phyloP scores from a whole-genome alignment of 108 stramenopile genomes.

The Fragilaria radians region DNA sequence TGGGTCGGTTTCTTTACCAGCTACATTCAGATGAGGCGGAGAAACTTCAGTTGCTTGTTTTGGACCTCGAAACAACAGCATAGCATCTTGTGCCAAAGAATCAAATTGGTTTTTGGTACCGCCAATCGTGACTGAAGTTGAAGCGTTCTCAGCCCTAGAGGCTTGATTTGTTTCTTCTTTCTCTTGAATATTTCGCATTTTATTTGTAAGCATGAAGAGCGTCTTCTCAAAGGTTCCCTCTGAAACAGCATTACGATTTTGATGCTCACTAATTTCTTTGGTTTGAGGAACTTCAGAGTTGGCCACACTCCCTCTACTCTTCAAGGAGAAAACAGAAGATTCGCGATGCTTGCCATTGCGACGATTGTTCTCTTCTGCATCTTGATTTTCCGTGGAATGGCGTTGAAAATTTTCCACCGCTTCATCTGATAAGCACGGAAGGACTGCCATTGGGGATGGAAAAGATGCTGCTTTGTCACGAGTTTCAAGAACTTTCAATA shows the following conservation, averaged over 20 bases:
- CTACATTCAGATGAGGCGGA: too few species aligned
- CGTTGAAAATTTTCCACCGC: neutral
- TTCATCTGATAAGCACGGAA: conserved; percentile 1
- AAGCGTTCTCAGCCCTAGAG: neutral
- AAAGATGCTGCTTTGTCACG: neutral
- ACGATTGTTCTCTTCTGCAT: too few species aligned
- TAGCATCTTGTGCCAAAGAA: neutral
- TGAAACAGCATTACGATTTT: neutral
- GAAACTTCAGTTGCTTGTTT: neutral
- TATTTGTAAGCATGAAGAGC: neutral
- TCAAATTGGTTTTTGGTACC: neutral
- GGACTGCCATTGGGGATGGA: neutral
- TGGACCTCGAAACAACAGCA: neutral
- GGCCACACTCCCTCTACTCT: too few species aligned
- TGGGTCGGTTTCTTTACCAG: neutral
- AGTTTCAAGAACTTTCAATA: conserved; percentile 1
- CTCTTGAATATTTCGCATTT: neutral
- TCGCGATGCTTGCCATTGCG: too few species aligned
- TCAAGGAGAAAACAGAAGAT: too few species aligned
- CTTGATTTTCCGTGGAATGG: too few species aligned
- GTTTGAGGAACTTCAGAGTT: too few species aligned
- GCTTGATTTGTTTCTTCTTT: neutral
- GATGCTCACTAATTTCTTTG: neutral
- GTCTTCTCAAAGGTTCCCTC: neutral
- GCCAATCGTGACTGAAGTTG: neutral